These are phyloP conservation scores for Aspergillus panamensis DNA, from an alignment of 495 filamentous ascomycete species.

Conservation along the genomic window DNA sequence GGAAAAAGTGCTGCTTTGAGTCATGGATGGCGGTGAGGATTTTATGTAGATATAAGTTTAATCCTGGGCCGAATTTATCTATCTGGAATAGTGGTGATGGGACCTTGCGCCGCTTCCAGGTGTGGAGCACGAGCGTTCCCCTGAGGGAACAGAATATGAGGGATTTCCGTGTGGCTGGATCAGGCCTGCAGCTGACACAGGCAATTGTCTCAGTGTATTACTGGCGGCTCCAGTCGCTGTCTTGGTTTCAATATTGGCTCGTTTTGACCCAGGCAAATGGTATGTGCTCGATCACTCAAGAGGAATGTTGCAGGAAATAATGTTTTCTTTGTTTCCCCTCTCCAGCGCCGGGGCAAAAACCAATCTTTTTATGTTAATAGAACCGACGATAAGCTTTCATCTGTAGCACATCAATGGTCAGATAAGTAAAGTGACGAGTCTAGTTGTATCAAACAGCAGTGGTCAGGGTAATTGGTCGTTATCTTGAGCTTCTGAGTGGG, in stretches of 20 bases:
- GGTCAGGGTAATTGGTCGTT: slow-evolving; percentile 12
- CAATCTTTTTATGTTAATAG: slow-evolving; percentile 15
- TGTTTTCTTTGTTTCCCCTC: background rate
- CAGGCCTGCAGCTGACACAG: background rate
- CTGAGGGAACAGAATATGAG: slow-evolving; percentile 30
- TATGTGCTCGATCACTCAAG: slow-evolving; percentile 10
- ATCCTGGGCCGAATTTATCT: slow-evolving; percentile 13
- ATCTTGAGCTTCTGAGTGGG: slow-evolving; percentile 29
- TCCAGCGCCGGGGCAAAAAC: slow-evolving; percentile 20
- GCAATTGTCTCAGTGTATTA: slow-evolving; percentile 22
- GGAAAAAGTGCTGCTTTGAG: slow-evolving; percentile 32
- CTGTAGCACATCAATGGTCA: slow-evolving; percentile 22
- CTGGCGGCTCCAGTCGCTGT: slow-evolving; percentile 3
- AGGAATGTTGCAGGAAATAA: slow-evolving; percentile 16
- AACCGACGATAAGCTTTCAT: slow-evolving; percentile 24
- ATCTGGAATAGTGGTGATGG: slow-evolving; percentile 36
- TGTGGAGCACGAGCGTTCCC: slow-evolving; percentile 35
- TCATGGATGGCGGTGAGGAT: slow-evolving; percentile 46
- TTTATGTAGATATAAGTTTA: slow-evolving; percentile 22
- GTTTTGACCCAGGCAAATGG: slow-evolving; percentile 9
- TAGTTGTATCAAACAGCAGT: slow-evolving; percentile 1
- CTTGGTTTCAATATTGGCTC: slow-evolving; percentile 9
- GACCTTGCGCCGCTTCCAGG: slow-evolving; percentile 30
- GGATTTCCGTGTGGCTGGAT: slow-evolving; percentile 27
- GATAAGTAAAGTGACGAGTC: slow-evolving; percentile 15